Conservation (phyloP, 2,329 filamentous ascomycete species). For the Penicillium decumbens region DNA sequence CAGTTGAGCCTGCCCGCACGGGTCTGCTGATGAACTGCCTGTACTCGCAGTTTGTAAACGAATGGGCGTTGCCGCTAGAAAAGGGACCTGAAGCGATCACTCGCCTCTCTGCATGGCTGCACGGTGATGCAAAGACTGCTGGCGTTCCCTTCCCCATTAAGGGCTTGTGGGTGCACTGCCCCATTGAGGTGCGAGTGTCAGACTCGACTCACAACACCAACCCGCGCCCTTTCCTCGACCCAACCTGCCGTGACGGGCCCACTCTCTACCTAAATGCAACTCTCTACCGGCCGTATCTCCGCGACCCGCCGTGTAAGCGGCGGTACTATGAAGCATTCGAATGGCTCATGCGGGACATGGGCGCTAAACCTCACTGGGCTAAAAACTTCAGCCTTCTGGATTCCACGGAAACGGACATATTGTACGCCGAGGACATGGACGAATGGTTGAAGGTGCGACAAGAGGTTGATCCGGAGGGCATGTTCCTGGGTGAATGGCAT, state of each 20-base stretch:
- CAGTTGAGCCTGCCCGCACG: conserved; percentile 71
- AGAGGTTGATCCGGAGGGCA: conserved; percentile 70
- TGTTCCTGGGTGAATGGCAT: conserved; percentile 92
- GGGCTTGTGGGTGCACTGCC: conserved; percentile 79
- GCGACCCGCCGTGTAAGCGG: conserved; percentile 68
- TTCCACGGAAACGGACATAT: conserved; percentile 55
- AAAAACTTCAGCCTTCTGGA: conserved; percentile 72
- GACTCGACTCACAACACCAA: conserved; percentile 56
- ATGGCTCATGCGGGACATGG: conserved; percentile 81
- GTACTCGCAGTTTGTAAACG: conserved; percentile 97
- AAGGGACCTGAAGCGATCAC: conserved; percentile 82
- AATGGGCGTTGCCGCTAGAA: conserved; percentile 87
- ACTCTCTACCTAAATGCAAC: conserved; percentile 88
- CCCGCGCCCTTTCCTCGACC: conserved; percentile 66
- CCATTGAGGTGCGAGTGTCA: conserved; percentile 82
- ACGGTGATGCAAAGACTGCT: conserved; percentile 64
- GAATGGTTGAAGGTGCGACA: conserved; percentile 66
- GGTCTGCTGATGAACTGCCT: conserved; percentile 94
- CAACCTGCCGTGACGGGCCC: conserved; percentile 62
- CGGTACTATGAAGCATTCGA: conserved; percentile 88
- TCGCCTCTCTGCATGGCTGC: conserved; percentile 81
- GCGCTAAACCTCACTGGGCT: conserved; percentile 81
- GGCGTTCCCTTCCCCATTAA: conserved; percentile 76
- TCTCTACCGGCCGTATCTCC: conserved; percentile 74
- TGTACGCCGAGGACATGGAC: conserved; percentile 65